Conservation (phyloP, 345 rosid genomes). For the Durio zibethinus region DNA sequence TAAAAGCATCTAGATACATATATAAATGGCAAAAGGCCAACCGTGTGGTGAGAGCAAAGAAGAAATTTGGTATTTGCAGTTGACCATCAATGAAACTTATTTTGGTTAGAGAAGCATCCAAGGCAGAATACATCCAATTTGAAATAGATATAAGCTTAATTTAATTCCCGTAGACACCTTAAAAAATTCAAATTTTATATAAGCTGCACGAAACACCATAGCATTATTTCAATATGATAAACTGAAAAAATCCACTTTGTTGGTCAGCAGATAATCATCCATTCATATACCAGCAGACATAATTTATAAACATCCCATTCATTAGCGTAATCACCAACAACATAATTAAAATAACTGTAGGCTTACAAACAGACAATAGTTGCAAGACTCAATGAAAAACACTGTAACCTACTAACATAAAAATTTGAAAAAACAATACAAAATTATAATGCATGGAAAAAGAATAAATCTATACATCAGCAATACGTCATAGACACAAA, state of each 20-base stretch:
- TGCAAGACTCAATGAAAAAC: slow-evolving; percentile 37
- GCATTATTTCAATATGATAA: slow-evolving; percentile 26
- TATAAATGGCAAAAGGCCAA: slow-evolving; percentile 11
- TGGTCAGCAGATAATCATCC: slow-evolving; percentile 41
- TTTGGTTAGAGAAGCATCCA: slow-evolving; percentile 20
- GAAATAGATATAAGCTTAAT: slow-evolving; percentile 7
- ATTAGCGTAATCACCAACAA: slow-evolving; percentile 22
- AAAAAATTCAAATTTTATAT: not conserved
- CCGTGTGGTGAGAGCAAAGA: not conserved
- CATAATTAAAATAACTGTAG: slow-evolving; percentile 20
- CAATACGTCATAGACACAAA: slow-evolving; percentile 1
- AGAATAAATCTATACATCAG: slow-evolving; percentile 9
- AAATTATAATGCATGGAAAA: slow-evolving; percentile 12
- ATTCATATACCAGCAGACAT: slow-evolving; percentile 23
- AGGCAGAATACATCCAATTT: slow-evolving; percentile 13
- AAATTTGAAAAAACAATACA: not conserved
- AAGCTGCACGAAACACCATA: slow-evolving; percentile 14
- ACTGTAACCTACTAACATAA: slow-evolving; percentile 19
- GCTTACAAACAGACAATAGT: slow-evolving; percentile 41
- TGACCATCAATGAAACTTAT: slow-evolving; percentile 24
- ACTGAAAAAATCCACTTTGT: slow-evolving; percentile 27
- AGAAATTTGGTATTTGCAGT: slow-evolving; percentile 9
- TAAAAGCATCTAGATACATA: not conserved
- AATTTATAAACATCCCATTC: slow-evolving; percentile 23
- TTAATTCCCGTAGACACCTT: not conserved